phyloP scores from a whole-genome alignment of 2,329 filamentous ascomycete genomes.

The Bimuria novae-zelandiae region DNA sequence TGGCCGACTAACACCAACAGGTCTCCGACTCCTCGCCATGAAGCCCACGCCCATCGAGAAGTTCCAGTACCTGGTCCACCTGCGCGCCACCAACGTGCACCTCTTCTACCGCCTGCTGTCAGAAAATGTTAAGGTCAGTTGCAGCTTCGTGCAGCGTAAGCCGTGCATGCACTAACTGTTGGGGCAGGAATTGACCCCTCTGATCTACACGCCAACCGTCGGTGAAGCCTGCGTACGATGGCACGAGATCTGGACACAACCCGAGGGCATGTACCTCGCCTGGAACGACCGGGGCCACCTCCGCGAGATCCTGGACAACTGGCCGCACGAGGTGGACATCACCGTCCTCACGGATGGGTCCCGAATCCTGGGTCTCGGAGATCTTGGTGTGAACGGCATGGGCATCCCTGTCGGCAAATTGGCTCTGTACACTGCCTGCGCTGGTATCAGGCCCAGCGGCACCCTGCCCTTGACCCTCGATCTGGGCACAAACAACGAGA shows the following conservation, averaged over 20 bases:
- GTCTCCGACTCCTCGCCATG: slow-evolving; percentile 74
- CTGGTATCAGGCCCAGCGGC: slow-evolving; percentile 82
- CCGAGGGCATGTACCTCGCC: slow-evolving; percentile 93
- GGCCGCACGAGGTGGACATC: slow-evolving; percentile 93
- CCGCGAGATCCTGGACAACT: slow-evolving; percentile 85
- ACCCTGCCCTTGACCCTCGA: slow-evolving; percentile 67
- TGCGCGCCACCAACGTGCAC: slow-evolving; percentile 77
- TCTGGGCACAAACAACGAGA: slow-evolving; percentile 66
- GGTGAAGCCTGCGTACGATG: slow-evolving; percentile 96
- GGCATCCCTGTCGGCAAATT: slow-evolving; percentile 98
- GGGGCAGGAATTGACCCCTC: slow-evolving; percentile 73
- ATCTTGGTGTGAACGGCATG: slow-evolving; percentile 95
- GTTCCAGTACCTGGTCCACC: slow-evolving; percentile 77
- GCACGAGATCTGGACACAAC: slow-evolving; percentile 92
- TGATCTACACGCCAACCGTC: slow-evolving; percentile 88
- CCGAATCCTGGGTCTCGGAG: slow-evolving; percentile 87
- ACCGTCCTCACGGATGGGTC: slow-evolving; percentile 97
- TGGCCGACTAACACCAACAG: slow-evolving; percentile 51
- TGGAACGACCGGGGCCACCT: slow-evolving; percentile 93
- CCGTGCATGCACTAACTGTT: slow-evolving; percentile 36
- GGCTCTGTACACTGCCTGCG: slow-evolving; percentile 91
- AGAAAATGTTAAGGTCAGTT: slow-evolving; percentile 65
- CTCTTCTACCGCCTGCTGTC: slow-evolving; percentile 82
- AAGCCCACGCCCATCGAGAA: slow-evolving; percentile 76
- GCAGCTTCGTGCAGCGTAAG: neutral